Evolutionary conservation across 1,284 basidiomycete genomes (phyloP).

Genomic region (Rhodotorula sp.): DNA sequence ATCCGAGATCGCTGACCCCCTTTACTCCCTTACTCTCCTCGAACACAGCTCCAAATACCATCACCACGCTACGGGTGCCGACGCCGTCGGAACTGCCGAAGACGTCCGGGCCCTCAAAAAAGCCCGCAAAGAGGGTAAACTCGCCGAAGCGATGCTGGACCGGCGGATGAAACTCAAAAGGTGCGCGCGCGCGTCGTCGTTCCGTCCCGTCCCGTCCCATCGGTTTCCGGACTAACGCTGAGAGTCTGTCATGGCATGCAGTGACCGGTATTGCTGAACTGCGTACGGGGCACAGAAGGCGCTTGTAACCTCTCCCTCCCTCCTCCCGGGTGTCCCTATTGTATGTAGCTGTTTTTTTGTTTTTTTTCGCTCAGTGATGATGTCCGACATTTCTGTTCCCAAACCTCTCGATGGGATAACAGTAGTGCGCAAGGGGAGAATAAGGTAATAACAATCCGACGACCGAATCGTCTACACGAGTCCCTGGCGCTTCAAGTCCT

Average conservation of each 20-base stretch:
- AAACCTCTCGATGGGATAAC: no score
- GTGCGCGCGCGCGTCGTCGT: constrained; percentile 51
- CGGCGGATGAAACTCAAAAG: constrained; percentile 88
- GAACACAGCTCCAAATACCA: constrained; percentile 69
- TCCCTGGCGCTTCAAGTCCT: constrained; percentile 87
- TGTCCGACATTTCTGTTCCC: no score
- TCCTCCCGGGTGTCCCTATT: no score
- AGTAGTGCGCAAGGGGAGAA: not conserved
- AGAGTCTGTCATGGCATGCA: not conserved
- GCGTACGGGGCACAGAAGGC: no score
- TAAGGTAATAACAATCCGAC: not conserved
- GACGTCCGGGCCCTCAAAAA: constrained; percentile 79
- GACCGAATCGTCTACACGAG: constrained; percentile 56
- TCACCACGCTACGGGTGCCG: constrained; percentile 68
- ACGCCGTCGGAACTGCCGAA: constrained; percentile 62
- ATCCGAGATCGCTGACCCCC: no score
- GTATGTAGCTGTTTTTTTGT: no score
- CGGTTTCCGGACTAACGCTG: no score
- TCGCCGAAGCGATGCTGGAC: constrained; percentile 85
- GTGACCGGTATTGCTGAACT: constrained; percentile 42
- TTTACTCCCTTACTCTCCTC: no score
- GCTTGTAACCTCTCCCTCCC: not conserved
- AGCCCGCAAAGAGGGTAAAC: constrained; percentile 66
- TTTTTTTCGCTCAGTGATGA: no score
- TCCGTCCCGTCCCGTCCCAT: not conserved